Conservation (phyloP, 73 alveolate species). For the Uronychia binucleata region DNA sequence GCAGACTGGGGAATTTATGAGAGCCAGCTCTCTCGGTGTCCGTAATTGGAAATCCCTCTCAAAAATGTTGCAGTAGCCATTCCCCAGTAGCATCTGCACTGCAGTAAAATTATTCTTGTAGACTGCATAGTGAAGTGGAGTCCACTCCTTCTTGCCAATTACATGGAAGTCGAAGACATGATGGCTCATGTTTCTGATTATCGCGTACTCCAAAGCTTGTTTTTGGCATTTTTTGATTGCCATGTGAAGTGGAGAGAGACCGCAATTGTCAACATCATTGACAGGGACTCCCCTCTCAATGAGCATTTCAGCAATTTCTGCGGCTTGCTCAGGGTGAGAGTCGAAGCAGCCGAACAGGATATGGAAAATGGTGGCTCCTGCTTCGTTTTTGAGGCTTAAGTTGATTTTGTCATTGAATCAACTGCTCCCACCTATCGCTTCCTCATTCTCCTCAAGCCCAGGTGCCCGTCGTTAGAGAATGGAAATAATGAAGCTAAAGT, state of each 20-base stretch:
- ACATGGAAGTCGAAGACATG: slow-evolving; percentile 15
- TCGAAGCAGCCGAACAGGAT: slow-evolving; percentile 24
- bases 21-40: slow-evolving; percentile 33
- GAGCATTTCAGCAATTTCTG: slow-evolving; percentile 10
- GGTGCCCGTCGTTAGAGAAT: too few species aligned
- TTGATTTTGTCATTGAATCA: too few species aligned
- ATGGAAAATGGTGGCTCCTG: slow-evolving; percentile 35
- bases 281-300: background rate
- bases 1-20: slow-evolving; percentile 37
- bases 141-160: slow-evolving; percentile 24
- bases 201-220: slow-evolving; percentile 33
- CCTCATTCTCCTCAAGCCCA: too few species aligned
- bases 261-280: slow-evolving; percentile 31
- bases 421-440: too few species aligned
- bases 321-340: slow-evolving; percentile 10
- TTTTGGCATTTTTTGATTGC: slow-evolving; percentile 30
- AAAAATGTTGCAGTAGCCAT: background rate
- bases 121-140: slow-evolving; percentile 44
- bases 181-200: background rate
- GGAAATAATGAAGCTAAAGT: slow-evolving; percentile 15
- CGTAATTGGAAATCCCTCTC: slow-evolving; percentile 12
- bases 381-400: background rate
- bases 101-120: slow-evolving; percentile 10
- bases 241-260: slow-evolving; percentile 45
- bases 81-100: background rate